phyloP scores from a whole-genome alignment of 768 basidiomycete species.

The Naematelia aurantialba region DNA sequence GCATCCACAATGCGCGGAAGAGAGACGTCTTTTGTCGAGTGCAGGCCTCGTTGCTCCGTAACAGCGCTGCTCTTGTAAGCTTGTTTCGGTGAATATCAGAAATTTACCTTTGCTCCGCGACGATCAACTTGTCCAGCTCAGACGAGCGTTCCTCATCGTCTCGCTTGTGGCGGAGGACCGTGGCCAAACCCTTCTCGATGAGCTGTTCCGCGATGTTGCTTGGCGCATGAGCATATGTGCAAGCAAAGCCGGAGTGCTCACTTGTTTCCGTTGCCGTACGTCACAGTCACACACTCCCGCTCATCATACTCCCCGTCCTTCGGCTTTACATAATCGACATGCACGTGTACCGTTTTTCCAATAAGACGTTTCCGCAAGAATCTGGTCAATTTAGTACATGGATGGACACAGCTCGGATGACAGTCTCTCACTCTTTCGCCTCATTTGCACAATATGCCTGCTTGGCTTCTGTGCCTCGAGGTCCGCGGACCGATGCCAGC shows the following conservation, averaged over 20 bases:
- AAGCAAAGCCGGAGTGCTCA: constrained; percentile 52
- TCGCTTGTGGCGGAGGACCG: constrained; percentile 82
- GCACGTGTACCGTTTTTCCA: constrained; percentile 56
- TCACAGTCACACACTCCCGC: constrained; percentile 84
- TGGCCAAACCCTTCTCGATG: constrained; percentile 87
- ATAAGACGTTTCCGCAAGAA: constrained; percentile 88
- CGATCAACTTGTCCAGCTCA: constrained; percentile 93
- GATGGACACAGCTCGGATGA: neutral
- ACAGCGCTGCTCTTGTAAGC: constrained; percentile 59
- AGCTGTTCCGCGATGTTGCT: constrained; percentile 91
- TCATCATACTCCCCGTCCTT: constrained; percentile 90
- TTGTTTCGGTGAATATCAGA: neutral
- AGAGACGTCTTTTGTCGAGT: constrained; percentile 84
- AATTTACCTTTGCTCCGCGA: constrained; percentile 83
- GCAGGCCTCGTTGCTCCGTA: constrained; percentile 73
- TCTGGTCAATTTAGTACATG: constrained; percentile 27
- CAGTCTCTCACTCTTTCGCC: constrained; percentile 62
- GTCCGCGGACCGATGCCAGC: constrained; percentile 80
- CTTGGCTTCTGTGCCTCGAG: constrained; percentile 78
- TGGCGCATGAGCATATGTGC: constrained; percentile 5
- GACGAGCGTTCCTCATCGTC: constrained; percentile 95
- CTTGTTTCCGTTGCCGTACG: constrained; percentile 75
- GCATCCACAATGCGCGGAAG: constrained; percentile 79
- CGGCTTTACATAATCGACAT: constrained; percentile 82
- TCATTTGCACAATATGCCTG: constrained; percentile 85